Evolutionary conservation across 2,329 filamentous ascomycete genomes (phyloP).

Genomic region (Pestalotiopsis sp.): DNA sequence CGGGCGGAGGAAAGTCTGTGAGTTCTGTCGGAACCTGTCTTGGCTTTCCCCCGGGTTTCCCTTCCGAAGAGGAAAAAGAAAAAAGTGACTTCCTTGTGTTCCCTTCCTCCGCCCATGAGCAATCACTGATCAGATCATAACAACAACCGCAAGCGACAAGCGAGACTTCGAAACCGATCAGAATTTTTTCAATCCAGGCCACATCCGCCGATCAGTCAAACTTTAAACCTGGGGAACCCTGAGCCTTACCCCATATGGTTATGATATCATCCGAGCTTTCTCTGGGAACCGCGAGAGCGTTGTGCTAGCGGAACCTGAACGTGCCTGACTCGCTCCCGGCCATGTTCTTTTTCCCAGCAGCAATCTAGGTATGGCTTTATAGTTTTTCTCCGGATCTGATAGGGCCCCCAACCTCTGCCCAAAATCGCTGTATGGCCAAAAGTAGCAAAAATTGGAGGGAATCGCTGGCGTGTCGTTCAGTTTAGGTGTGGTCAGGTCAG

Average conservation of each 20-base stretch:
- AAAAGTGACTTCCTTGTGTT: too few relatives aligned
- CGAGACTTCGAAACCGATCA: neutral
- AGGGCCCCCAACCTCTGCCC: neutral
- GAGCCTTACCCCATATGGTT: neutral
- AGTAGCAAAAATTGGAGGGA: neutral
- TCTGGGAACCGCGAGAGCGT: neutral
- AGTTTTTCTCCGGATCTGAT: neutral
- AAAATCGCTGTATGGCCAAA: neutral
- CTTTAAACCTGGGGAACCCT: neutral
- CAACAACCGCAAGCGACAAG: neutral
- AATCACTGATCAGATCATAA: too few relatives aligned
- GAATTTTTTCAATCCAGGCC: neutral
- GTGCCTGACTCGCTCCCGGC: neutral
- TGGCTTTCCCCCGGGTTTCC: neutral
- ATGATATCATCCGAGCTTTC: neutral
- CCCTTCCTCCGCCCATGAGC: too few relatives aligned
- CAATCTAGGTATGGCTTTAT: neutral
- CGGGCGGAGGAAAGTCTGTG: neutral
- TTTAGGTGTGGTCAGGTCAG: neutral
- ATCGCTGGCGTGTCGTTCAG: neutral
- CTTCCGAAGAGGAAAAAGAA: neutral
- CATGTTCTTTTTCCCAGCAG: neutral
- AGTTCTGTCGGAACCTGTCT: neutral
- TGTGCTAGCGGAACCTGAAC: neutral
- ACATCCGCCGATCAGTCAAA: neutral